phyloP scores from a whole-genome alignment of 176 grass and related monocot species.

The Pontederia paniculata region DNA sequence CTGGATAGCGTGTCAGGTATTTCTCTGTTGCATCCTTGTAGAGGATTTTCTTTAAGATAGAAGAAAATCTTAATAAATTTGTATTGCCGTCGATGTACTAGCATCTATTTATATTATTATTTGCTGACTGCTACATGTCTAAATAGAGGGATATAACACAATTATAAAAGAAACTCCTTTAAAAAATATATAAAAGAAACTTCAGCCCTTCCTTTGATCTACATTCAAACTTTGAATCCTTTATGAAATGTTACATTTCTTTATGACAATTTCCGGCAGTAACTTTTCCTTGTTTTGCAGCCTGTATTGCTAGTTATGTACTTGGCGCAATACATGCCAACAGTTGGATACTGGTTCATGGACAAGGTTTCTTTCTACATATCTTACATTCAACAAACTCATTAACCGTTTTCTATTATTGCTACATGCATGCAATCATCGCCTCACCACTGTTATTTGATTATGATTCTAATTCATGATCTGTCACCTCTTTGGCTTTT shows the following conservation, averaged over 20 bases:
- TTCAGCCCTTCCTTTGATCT: not conserved
- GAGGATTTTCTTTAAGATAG: not conserved
- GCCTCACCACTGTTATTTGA: not conserved
- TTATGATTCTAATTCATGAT: not conserved
- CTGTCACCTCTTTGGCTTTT: not conserved
- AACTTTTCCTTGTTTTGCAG: slow-evolving; percentile 30
- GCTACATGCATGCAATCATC: not conserved
- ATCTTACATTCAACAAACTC: not conserved
- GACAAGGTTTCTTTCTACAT: slow-evolving; percentile 51
- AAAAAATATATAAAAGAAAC: no score
- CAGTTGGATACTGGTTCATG: slow-evolving; percentile 80
- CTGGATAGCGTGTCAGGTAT: slow-evolving; percentile 96
- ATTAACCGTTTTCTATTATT: not conserved
- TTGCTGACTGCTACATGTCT: not conserved
- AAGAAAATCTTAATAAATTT: not conserved
- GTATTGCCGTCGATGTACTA: no score
- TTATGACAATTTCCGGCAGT: not conserved
- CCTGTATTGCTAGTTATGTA: slow-evolving; percentile 91
- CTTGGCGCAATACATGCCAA: slow-evolving; percentile 81
- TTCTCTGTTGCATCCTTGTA: slow-evolving; percentile 21
- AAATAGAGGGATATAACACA: not conserved
- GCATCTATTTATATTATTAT: not conserved
- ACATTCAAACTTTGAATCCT: not conserved
- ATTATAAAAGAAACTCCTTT: no score
- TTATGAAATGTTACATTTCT: not conserved